Percentiles rank a stretch among this genome's conserved stretches.
phyloP scores from a whole-genome alignment of 2,329 filamentous ascomycete genomes.

The Sphaerostilbella broomeana region DNA sequence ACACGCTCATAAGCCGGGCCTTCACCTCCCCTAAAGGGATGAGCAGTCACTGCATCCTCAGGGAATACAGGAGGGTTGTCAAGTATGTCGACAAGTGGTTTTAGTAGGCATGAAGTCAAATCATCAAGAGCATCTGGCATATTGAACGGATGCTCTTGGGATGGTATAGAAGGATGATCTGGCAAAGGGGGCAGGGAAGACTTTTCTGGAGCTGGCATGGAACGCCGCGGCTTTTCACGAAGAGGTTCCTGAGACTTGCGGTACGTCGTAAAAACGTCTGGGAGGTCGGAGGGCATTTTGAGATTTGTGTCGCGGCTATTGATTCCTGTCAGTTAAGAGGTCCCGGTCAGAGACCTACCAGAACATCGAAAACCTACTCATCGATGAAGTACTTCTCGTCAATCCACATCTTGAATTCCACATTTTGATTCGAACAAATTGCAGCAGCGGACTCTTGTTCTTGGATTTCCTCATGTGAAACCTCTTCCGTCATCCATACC shows the following conservation, averaged over 20 bases:
- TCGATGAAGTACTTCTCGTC: slow-evolving; percentile 78
- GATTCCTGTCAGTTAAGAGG: slow-evolving; percentile 16
- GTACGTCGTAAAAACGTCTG: slow-evolving; percentile 70
- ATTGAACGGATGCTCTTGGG: slow-evolving; percentile 55
- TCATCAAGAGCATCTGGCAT: slow-evolving; percentile 51
- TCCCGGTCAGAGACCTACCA: no score
- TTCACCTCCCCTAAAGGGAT: slow-evolving; percentile 66
- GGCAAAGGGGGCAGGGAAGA: slow-evolving; percentile 52
- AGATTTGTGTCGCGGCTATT: slow-evolving; percentile 60
- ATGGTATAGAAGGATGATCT: slow-evolving; percentile 41
- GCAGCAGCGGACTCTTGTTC: slow-evolving; percentile 54
- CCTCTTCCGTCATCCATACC: slow-evolving; percentile 69
- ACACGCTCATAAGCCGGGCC: slow-evolving; percentile 52
- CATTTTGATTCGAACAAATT: slow-evolving; percentile 44
- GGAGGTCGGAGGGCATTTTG: slow-evolving; percentile 50
- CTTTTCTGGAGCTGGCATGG: slow-evolving; percentile 46
- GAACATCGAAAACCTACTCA: slow-evolving; percentile 70
- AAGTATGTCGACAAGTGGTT: slow-evolving; percentile 50
- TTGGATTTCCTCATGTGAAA: slow-evolving; percentile 59
- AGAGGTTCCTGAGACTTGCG: slow-evolving; percentile 68
- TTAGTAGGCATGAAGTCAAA: slow-evolving; percentile 47
- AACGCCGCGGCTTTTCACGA: slow-evolving; percentile 53
- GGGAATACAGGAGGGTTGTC: slow-evolving; percentile 47
- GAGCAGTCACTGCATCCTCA: slow-evolving; percentile 47
- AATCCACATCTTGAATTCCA: slow-evolving; percentile 58